These are phyloP conservation scores for Schoenoplectus tabernaemontani DNA, from an alignment of 202 grass and related monocot genomes.

Conservation along the genomic window DNA sequence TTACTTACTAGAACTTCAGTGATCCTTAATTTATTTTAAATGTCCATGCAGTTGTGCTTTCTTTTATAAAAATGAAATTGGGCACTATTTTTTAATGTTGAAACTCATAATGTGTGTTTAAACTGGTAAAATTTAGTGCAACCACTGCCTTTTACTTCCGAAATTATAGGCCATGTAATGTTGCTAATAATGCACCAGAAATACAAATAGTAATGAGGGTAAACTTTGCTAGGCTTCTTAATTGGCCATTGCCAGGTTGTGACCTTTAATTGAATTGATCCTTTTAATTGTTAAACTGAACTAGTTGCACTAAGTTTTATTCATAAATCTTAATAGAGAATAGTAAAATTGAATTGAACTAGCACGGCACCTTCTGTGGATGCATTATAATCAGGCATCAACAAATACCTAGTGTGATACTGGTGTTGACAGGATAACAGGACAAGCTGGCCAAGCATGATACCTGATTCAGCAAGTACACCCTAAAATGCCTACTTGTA, in stretches of 20 bases:
- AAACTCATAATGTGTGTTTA: not conserved
- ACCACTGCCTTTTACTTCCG: not conserved
- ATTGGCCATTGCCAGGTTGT: not conserved
- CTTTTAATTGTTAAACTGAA: not conserved
- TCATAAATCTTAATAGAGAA: not conserved
- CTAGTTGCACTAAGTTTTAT: not conserved
- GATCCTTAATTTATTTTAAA: not conserved
- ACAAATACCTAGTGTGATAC: not conserved
- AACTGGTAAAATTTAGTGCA: not conserved
- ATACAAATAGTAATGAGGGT: not conserved
- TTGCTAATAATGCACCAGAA: not conserved
- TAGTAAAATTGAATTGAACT: not conserved
- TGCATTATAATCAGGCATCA: not conserved
- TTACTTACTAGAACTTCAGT: not conserved
- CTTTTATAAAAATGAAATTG: not conserved
- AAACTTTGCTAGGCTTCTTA: not conserved
- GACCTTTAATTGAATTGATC: not conserved
- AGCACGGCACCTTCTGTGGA: not conserved
- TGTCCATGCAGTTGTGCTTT: not conserved
- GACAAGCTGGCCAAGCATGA: no score
- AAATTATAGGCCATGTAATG: slow-evolving; percentile 1
- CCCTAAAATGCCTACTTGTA: not conserved
- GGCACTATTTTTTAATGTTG: not conserved
- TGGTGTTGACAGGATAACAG: not conserved
- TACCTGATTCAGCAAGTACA: no score